Percentiles rank a stretch among this genome's conserved stretches.
Conservation (phyloP, 257 asterid genomes). For the Jasminum sambac region DNA sequence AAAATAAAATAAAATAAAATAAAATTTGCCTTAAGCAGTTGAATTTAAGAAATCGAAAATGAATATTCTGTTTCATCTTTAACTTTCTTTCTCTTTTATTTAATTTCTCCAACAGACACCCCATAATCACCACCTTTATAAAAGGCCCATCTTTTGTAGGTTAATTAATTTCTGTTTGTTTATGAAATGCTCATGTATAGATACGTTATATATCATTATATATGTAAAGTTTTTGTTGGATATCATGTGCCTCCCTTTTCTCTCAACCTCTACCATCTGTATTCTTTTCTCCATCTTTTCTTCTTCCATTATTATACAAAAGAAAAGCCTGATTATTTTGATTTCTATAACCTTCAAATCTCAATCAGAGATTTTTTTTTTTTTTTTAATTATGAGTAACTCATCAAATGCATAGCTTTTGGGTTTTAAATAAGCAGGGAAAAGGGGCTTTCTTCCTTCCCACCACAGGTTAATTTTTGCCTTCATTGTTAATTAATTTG, state of each 20-base stretch:
- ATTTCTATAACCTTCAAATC: background rate
- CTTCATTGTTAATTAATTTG: conserved; percentile 1
- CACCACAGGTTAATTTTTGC: conserved; percentile 1
- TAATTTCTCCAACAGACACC: conserved; percentile 7
- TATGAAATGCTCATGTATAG: conserved; percentile 20
- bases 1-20: too few species aligned
- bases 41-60: background rate
- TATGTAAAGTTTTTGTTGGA: conserved; percentile 28
- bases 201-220: conserved; percentile 18
- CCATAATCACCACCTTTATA: conserved; percentile 32
- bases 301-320: background rate
- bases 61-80: background rate
- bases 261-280: background rate
- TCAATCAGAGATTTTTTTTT: background rate
- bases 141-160: conserved; percentile 31
- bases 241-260: background rate
- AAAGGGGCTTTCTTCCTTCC: background rate
- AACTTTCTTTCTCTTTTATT: background rate
- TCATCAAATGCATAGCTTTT: background rate
- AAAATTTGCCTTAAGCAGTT: background rate
- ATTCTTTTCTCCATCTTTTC: background rate
- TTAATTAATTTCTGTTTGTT: conserved; percentile 8
- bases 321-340: background rate
- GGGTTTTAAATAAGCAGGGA: background rate
- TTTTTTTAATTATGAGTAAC: background rate